Evolutionary conservation across 768 basidiomycete genomes (phyloP).

Genomic region (Boletus bicolor): DNA sequence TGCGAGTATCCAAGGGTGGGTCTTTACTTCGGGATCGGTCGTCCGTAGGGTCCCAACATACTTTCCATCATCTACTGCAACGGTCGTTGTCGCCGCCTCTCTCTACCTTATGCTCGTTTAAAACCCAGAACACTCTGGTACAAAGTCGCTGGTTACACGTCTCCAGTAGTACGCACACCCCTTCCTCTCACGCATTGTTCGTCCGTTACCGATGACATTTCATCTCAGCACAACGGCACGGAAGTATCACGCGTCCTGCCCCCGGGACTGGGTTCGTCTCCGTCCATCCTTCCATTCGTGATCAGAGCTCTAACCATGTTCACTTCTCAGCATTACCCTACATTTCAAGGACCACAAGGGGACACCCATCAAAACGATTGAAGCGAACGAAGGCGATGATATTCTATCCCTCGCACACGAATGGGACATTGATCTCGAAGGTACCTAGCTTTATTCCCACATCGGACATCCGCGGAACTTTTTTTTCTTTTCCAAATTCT

Average conservation of each 20-base stretch:
- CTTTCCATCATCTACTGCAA: slow-evolving; percentile 11
- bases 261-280: slow-evolving; percentile 64
- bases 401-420: slow-evolving; percentile 89
- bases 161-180: slow-evolving; percentile 15
- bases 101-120: background rate
- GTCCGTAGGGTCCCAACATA: background rate
- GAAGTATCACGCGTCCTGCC: slow-evolving; percentile 54
- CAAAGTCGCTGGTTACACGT: slow-evolving; percentile 13
- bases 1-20: background rate
- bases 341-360: slow-evolving; percentile 91
- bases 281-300: too few relatives aligned
- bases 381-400: slow-evolving; percentile 94
- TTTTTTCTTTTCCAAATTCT: background rate
- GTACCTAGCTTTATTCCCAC: slow-evolving; percentile 39
- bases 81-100: background rate
- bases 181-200: background rate
- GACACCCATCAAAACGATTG: slow-evolving; percentile 76
- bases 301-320: background rate
- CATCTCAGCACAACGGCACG: slow-evolving; percentile 38
- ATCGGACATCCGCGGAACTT: background rate
- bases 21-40: slow-evolving; percentile 1
- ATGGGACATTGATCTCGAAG: slow-evolving; percentile 94
- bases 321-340: slow-evolving; percentile 65
- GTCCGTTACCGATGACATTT: background rate
- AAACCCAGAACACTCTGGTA: background rate